Base-by-base conservation (phyloP, 371 early-diverging fungal species). In the Mortierella sp. region DNA sequence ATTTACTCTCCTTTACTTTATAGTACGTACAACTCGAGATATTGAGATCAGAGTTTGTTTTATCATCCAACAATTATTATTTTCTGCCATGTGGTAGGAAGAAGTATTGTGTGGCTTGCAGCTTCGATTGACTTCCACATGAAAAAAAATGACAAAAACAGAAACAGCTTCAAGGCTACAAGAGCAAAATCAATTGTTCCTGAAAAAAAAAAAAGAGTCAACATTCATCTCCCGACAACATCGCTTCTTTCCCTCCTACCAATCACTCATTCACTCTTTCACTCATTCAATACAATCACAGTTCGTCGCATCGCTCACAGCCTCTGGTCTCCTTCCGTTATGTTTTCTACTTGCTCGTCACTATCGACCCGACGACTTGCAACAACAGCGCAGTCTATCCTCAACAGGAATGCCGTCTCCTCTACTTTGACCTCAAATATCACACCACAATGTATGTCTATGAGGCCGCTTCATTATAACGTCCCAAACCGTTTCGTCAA, bases 291-390 rank as follows among this genome's bases (percentile, higher is more conserved):
- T 55, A 7, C 24, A 22, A 11, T 55, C 16, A 16, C 19, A 3
- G 11, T 55, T 32, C 55, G 32, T 55, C 16, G 1, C 11, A 28
- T 55, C 11, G 32, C 32, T 55, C 24, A 55, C 28, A 22, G 19
- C 19, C 11, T 47, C 11, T 28, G 8, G 32, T 28, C 32, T 55
- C 55, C 32, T 55, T 24, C 28, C 55, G 8, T 55, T 28, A 28
- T 55, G 55, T 24, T 55, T 55, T 55, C 13, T 28, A 13, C 22
- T 28, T 22, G 15, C 19, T 28, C 55, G 10, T 52, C 68, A 40
- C 52, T 50, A 13, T 61, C 69, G 36, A 53, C 62, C 40, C 61
- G 69, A 32, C 53, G 43, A 40, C 53, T 69, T 11, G 61, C 41
- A 21, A 28, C 53, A 21, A 24, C 52, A 45, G 69, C 62, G 62